These are phyloP conservation scores for Astragalus glycyphyllos DNA, from an alignment of 306 rosid genomes.

Conservation along the genomic window DNA sequence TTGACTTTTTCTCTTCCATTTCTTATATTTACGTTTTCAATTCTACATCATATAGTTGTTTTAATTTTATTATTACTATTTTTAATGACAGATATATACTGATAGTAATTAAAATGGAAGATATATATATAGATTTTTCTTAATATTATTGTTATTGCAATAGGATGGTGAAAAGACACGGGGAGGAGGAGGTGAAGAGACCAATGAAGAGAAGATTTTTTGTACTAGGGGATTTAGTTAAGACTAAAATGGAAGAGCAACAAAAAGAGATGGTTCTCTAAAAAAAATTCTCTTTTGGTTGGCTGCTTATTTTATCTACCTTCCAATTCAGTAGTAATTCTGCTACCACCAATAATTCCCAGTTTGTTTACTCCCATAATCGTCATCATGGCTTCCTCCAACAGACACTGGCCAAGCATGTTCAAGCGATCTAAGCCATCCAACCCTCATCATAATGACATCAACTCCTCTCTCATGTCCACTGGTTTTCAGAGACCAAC, in stretches of 20 bases:
- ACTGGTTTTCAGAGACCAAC: slow-evolving; percentile 55
- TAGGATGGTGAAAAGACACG: no score
- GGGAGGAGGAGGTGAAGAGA: slow-evolving; percentile 57
- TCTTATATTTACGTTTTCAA: no score
- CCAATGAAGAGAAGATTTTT: slow-evolving; percentile 64
- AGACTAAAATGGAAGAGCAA: slow-evolving; percentile 47
- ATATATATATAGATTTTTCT: no score
- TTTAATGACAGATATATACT: no score
- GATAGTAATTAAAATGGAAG: no score
- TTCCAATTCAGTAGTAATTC: slow-evolving; percentile 25
- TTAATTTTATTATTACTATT: no score
- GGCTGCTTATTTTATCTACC: background rate
- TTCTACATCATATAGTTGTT: no score
- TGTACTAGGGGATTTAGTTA: slow-evolving; percentile 44
- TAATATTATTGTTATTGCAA: background rate
- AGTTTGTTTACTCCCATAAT: no score
- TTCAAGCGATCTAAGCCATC: slow-evolving; percentile 88
- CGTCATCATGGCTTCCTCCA: slow-evolving; percentile 84
- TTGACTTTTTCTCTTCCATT: background rate
- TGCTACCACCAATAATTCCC: background rate
- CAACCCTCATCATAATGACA: slow-evolving; percentile 73
- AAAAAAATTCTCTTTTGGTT: slow-evolving; percentile 40
- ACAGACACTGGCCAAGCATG: slow-evolving; percentile 97
- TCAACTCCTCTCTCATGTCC: slow-evolving; percentile 63
- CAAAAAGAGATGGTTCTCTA: slow-evolving; percentile 38